Evolutionary conservation across 2,329 filamentous ascomycete species (phyloP), one percentile per base, ranked within the genome.

Genomic region (Metarhizium rileyi): DNA sequence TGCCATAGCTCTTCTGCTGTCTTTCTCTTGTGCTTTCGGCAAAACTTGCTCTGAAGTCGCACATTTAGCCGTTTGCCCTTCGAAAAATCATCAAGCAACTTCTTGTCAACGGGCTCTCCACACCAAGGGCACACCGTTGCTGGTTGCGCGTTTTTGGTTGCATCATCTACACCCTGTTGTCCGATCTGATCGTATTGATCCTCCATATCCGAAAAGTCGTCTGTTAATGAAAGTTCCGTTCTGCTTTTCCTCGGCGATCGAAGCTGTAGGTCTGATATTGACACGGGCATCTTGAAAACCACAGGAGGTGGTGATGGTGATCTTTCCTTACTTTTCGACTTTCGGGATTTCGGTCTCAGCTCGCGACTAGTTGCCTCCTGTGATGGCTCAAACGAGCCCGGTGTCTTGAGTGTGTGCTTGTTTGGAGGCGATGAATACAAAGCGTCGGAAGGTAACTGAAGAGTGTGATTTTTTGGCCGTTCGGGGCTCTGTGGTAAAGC

Each of bases 51-150:
- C 62, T 87, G 81, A 57, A 77, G 71, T 28, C 72, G 71, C 33
- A 85, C 74, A 28, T 70, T 76, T 67, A 83, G 70, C 40, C 69
- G 66, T 42, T 64, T 66, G 16, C 68, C 66, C 14, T 70, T 66
- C 1, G 72, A 71, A 56, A 80, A 80, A 2, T 70, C 67, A 47
- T 74, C 65, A n/a, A 88, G 70, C 1, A 79, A 65, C 0, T 68
- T 66, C 9, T 69, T 65, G 47, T 81, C 74, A 5, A 90, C 80
- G 3, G 69, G 58, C 41, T 77, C 69, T 14, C 78, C 74, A 61
- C 87, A 91, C 69, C 87, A 78, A 1, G 85, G 83, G 60, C 87
- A 91, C 22, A 70, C 57, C 10, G 72, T 59, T 9, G 48, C 56
- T 9, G 48, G 44, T 14, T 46, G 49, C 5, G 52, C 22, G 22